Evolutionary conservation across 768 basidiomycete species (phyloP).

Genomic region (Suillus decipiens): DNA sequence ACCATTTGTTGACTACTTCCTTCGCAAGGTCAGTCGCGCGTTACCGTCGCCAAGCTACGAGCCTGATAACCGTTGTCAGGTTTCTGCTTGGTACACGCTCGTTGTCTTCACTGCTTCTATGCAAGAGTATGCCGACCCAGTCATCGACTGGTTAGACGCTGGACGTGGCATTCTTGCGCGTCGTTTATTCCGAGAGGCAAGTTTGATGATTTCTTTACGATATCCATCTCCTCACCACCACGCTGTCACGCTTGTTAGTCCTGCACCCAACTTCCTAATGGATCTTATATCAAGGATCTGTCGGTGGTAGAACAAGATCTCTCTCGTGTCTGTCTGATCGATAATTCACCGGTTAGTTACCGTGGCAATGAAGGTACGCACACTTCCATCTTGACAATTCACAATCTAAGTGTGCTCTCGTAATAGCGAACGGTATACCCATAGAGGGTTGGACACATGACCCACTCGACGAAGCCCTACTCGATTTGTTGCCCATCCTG

Average conservation of each 20-base stretch:
- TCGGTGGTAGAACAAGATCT: constrained; percentile 87
- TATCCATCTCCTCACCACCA: constrained; percentile 10
- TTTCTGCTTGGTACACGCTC: constrained; percentile 97
- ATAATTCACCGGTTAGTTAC: constrained; percentile 95
- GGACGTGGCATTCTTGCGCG: constrained; percentile 88
- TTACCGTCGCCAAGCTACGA: not conserved
- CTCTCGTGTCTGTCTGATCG: constrained; percentile 89
- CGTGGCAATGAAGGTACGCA: constrained; percentile 84
- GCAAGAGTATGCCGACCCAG: constrained; percentile 99
- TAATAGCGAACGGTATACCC: constrained; percentile 92
- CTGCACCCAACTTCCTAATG: constrained; percentile 89
- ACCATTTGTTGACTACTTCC: constrained; percentile 94
- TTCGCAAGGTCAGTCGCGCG: constrained; percentile 66
- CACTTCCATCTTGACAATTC: not conserved
- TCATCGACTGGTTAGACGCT: constrained; percentile 98
- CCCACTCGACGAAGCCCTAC: constrained; percentile 92
- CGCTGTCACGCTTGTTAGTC: constrained; percentile 50
- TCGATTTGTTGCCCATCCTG: constrained; percentile 92
- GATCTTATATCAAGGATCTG: constrained; percentile 94
- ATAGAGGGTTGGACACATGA: constrained; percentile 99
- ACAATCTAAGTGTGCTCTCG: constrained; percentile 7
- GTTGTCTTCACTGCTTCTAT: constrained; percentile 99
- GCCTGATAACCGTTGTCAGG: constrained; percentile 50
- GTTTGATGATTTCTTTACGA: constrained; percentile 31
- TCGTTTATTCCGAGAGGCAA: constrained; percentile 88